A percentile compares a stretch with the other conserved stretches of the same genome.
phyloP scores from a whole-genome alignment of 106 monocot species.

The Dendrobium officinale region DNA sequence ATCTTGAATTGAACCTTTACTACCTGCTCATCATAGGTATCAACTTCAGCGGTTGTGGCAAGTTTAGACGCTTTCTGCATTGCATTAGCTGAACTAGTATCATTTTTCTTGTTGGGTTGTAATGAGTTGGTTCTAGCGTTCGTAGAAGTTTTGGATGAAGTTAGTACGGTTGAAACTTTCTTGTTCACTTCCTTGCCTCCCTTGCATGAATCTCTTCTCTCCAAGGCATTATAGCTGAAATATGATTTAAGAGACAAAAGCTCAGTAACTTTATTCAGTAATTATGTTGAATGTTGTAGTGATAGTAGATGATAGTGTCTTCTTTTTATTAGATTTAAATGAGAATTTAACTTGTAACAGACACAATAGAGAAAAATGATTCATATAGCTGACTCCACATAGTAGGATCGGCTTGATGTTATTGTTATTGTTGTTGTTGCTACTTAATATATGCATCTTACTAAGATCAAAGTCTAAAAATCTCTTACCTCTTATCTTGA shows the following conservation, averaged over 20 bases:
- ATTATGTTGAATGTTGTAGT: too few species aligned
- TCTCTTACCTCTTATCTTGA: too few species aligned
- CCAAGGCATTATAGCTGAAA: conserved; percentile 77
- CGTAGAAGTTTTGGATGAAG: conserved; percentile 47
- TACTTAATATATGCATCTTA: too few species aligned
- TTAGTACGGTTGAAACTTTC: conserved; percentile 34
- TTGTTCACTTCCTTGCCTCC: conserved; percentile 76
- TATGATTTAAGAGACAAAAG: neutral
- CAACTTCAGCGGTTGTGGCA: conserved; percentile 20
- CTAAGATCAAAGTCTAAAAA: too few species aligned
- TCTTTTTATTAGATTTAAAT: too few species aligned
- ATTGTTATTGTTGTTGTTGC: too few species aligned
- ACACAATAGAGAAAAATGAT: too few species aligned
- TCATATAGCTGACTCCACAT: too few species aligned
- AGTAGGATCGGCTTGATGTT: too few species aligned
- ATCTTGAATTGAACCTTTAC: neutral
- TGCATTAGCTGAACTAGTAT: conserved; percentile 23
- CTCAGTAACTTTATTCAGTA: too few species aligned
- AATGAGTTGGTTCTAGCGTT: conserved; percentile 36
- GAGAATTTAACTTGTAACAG: too few species aligned
- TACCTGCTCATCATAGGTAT: conserved; percentile 70
- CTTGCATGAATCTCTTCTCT: conserved; percentile 79
- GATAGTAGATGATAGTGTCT: too few species aligned
- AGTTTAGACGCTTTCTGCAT: conserved; percentile 31
- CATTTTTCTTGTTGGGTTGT: conserved; percentile 34